Evolutionary conservation across 2,329 filamentous ascomycete genomes (phyloP).

Genomic region (Monosporascus sp.): DNA sequence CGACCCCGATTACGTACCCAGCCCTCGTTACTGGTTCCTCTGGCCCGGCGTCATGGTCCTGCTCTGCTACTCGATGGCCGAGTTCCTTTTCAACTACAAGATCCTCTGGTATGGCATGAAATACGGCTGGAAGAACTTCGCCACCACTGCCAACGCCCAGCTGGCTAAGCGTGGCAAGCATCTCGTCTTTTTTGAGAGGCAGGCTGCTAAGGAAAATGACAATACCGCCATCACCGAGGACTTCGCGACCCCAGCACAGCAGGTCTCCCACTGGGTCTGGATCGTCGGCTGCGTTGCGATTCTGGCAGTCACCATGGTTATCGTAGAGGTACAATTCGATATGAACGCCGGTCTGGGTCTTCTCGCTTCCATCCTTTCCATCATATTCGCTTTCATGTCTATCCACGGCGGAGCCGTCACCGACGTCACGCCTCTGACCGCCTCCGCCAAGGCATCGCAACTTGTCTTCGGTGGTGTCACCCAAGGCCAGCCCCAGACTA

Average conservation of each 20-base stretch:
- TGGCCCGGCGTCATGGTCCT: constrained; percentile 38
- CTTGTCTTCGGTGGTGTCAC: constrained; percentile 62
- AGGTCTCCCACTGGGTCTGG: constrained; percentile 51
- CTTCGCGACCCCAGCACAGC: constrained; percentile 38
- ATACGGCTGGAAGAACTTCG: constrained; percentile 41
- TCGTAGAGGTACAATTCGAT: constrained; percentile 45
- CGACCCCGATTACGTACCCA: constrained; percentile 27
- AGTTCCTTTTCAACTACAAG: constrained; percentile 34
- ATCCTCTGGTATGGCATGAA: constrained; percentile 34
- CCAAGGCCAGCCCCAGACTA: constrained; percentile 38
- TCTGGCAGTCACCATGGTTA: constrained; percentile 44
- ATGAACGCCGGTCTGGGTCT: constrained; percentile 53
- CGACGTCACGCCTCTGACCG: constrained; percentile 59
- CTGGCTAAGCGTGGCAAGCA: constrained; percentile 37
- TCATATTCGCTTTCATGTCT: constrained; percentile 57
- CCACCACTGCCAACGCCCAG: constrained; percentile 33
- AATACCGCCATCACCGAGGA: constrained; percentile 40
- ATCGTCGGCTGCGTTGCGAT: constrained; percentile 40
- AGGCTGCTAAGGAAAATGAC: constrained; percentile 25
- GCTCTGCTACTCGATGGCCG: constrained; percentile 33
- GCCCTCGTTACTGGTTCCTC: constrained; percentile 35
- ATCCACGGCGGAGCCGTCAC: constrained; percentile 55
- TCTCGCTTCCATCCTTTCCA: constrained; percentile 49
- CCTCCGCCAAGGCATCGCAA: constrained; percentile 63
- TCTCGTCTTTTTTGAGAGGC: constrained; percentile 35